A percentile compares a stretch with the other conserved stretches of the same genome.
Evolutionary conservation across 73 alveolate genomes (phyloP).

Genomic region (Paramecium caudatum): DNA sequence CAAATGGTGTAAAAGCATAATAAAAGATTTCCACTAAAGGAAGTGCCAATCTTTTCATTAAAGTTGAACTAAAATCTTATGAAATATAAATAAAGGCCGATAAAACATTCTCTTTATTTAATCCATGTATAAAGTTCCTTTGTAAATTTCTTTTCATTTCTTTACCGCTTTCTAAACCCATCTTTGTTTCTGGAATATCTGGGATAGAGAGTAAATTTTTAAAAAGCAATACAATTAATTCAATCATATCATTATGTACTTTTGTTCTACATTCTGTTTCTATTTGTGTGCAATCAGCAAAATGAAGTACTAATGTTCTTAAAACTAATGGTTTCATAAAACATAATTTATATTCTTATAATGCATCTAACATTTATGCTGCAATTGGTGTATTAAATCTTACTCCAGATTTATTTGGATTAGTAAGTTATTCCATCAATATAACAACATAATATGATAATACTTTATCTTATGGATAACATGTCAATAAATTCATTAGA

Average conservation of each 20-base stretch:
- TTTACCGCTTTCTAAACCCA: slow-evolving; percentile 47
- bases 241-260: slow-evolving; percentile 86
- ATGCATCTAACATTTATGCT: slow-evolving; percentile 55
- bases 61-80: slow-evolving; percentile 80
- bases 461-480: slow-evolving; percentile 84
- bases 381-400: slow-evolving; percentile 60
- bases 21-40: slow-evolving; percentile 84
- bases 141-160: slow-evolving; percentile 71
- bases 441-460: slow-evolving; percentile 81
- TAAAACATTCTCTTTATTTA: slow-evolving; percentile 79
- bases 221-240: slow-evolving; percentile 81
- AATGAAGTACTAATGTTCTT: slow-evolving; percentile 78
- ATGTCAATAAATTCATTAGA: slow-evolving; percentile 83
- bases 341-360: slow-evolving; percentile 79
- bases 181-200: slow-evolving; percentile 72
- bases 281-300: slow-evolving; percentile 81
- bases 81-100: slow-evolving; percentile 83
- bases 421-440: slow-evolving; percentile 83
- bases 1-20: slow-evolving; percentile 80
- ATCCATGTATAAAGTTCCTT: slow-evolving; percentile 60
- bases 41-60: slow-evolving; percentile 79
- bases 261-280: slow-evolving; percentile 74
- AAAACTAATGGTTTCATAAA: slow-evolving; percentile 79
- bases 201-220: slow-evolving; percentile 82
- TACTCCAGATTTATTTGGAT: slow-evolving; percentile 59